phyloP scores from a whole-genome alignment of 2,329 filamentous ascomycete genomes.

The Calonectria hawksworthii region DNA sequence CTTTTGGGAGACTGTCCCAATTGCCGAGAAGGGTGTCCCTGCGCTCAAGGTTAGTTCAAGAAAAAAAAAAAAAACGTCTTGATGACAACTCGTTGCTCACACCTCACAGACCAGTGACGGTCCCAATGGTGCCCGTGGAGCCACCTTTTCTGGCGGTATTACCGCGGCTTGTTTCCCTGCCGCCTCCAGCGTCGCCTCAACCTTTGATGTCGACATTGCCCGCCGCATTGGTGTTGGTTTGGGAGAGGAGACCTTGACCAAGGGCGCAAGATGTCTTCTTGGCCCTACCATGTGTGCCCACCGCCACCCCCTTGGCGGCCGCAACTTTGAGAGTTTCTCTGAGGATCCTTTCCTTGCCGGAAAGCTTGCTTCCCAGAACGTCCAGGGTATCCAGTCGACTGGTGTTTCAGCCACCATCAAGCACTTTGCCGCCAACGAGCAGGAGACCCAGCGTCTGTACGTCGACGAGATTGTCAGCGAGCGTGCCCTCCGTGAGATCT shows the following conservation, averaged over 20 bases:
- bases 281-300: constrained; percentile 7
- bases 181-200: background rate
- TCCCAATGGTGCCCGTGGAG: constrained; percentile 2
- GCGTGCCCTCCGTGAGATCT: constrained; percentile 34
- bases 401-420: constrained; percentile 45
- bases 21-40: constrained; percentile 6
- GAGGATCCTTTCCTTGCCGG: constrained; percentile 7
- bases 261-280: constrained; percentile 5
- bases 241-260: constrained; percentile 2
- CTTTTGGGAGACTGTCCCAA: constrained; percentile 6
- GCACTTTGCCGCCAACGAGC: constrained; percentile 50
- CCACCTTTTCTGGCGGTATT: background rate
- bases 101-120: background rate
- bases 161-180: constrained; percentile 5
- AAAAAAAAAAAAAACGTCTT: background rate
- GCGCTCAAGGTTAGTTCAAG: background rate
- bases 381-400: background rate
- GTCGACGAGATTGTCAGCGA: constrained; percentile 29
- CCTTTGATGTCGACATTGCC: constrained; percentile 6
- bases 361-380: constrained; percentile 1
- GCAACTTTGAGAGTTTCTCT: constrained; percentile 13
- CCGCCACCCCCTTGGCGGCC: constrained; percentile 7
- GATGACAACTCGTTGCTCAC: background rate
- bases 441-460: constrained; percentile 30
- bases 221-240: background rate